A percentile compares a stretch with the other conserved stretches of the same genome.
These are phyloP conservation scores for Peronospora belbahrii DNA, from an alignment of 352 stramenopile genomes.

Conservation along the genomic window DNA sequence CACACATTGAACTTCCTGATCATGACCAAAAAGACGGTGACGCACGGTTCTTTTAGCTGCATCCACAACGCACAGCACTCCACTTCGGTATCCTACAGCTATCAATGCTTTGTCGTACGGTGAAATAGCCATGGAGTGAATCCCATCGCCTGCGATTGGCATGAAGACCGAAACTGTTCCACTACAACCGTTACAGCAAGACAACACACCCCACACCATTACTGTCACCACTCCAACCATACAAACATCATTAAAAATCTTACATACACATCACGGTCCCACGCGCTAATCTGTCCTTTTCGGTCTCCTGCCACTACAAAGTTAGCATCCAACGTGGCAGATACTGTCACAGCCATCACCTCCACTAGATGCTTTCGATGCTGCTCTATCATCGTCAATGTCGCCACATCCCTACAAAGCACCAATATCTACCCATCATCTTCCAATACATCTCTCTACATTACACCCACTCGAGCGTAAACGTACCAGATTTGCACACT, in stretches of 20 bases:
- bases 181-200: slow-evolving; percentile 17
- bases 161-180: slow-evolving; percentile 34
- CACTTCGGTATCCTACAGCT: slow-evolving; percentile 66
- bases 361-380: slow-evolving; percentile 58
- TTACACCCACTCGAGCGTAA: neutral
- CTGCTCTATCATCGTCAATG: slow-evolving; percentile 42
- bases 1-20: slow-evolving; percentile 62
- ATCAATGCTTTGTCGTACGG: slow-evolving; percentile 45
- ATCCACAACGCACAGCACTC: slow-evolving; percentile 53
- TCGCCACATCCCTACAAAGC: slow-evolving; percentile 39
- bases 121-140: slow-evolving; percentile 49
- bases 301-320: slow-evolving; percentile 57
- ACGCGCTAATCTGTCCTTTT: slow-evolving; percentile 47
- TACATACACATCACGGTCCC: slow-evolving; percentile 50
- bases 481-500: slow-evolving; percentile 66
- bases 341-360: slow-evolving; percentile 42
- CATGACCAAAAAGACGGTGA: slow-evolving; percentile 49
- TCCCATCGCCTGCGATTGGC: slow-evolving; percentile 41
- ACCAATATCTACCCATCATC: neutral
- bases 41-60: slow-evolving; percentile 21
- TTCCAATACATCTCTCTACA: neutral
- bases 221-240: neutral
- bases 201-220: neutral
- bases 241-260: neutral
- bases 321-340: slow-evolving; percentile 21